phyloP scores from a whole-genome alignment of 2,329 filamentous ascomycete genomes.

The Cordyceps sp. region DNA sequence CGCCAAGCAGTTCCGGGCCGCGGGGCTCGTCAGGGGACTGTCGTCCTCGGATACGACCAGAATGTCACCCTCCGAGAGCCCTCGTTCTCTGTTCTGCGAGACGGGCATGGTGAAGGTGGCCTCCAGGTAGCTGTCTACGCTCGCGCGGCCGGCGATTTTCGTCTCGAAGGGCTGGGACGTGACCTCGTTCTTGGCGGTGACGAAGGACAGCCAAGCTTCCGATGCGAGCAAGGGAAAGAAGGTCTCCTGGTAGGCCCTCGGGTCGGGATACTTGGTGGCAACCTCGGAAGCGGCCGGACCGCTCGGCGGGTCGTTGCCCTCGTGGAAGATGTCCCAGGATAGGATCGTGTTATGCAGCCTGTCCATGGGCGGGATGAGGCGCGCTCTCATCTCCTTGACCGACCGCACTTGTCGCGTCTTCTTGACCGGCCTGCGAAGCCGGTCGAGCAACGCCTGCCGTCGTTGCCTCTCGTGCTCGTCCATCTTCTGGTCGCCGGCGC shows the following conservation, averaged over 20 bases:
- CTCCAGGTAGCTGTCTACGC: slow-evolving; percentile 85
- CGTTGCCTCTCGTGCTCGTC: slow-evolving; percentile 29
- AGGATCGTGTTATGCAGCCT: slow-evolving; percentile 73
- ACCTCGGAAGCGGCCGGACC: slow-evolving; percentile 60
- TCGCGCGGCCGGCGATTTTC: slow-evolving; percentile 74
- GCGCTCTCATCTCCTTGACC: slow-evolving; percentile 84
- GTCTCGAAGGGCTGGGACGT: slow-evolving; percentile 69
- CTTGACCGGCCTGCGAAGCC: slow-evolving; percentile 58
- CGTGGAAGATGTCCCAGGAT: slow-evolving; percentile 88
- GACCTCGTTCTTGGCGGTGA: slow-evolving; percentile 76
- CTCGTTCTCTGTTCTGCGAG: slow-evolving; percentile 51
- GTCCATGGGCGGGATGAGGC: slow-evolving; percentile 77
- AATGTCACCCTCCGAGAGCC: slow-evolving; percentile 72
- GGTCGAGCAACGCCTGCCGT: slow-evolving; percentile 31
- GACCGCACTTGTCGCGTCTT: slow-evolving; percentile 69
- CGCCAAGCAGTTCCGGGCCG: slow-evolving; percentile 68
- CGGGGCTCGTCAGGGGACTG: slow-evolving; percentile 48
- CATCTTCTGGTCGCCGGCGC: slow-evolving; percentile 28
- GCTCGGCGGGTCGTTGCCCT: slow-evolving; percentile 70
- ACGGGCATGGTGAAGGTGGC: slow-evolving; percentile 70
- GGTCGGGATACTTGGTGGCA: slow-evolving; percentile 59
- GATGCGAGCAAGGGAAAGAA: slow-evolving; percentile 83
- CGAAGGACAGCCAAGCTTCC: slow-evolving; percentile 91
- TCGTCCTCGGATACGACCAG: slow-evolving; percentile 64
- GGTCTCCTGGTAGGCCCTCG: slow-evolving; percentile 66